Evolutionary conservation across 768 basidiomycete genomes (phyloP), one percentile per base, ranked within the genome.

Genomic region (Termitomyces sp.): DNA sequence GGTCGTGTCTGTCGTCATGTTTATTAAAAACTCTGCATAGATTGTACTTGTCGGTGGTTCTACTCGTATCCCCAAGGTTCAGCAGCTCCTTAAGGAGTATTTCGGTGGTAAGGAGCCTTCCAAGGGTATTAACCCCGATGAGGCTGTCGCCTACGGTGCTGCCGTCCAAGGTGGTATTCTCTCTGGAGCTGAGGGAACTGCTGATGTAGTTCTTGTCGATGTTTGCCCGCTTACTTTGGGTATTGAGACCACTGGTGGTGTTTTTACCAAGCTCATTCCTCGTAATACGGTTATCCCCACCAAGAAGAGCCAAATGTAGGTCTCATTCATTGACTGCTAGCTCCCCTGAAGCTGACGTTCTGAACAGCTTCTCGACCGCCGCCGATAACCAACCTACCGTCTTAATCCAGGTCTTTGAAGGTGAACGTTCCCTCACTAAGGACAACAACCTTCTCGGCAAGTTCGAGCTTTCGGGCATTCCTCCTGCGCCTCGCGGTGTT

Each of bases 1-100:
- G 38, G 21, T 19, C 9, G 8, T 34, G 50, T 49, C 37, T 9
- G 30, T 10, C 32, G 30, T 10, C 32, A 35, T n/a, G 30, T 44
- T 56, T 2, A 53, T 47, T 26, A n/a, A n/a, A n/a, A n/a, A n/a
- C 34, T 30, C 21, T n/a, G 45, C n/a, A 6, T 47, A 85, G 88
- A 78, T 92, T 60, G 90, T 93, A 48, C 91, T 96, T 51, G 93
- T 96, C 58, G 93, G 93, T 72, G 93, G 93, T 73, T 98, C 96
- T 28, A 99, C 96, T 63, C 95, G 96, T 86, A 99, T 99, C 66
- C 96, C 96, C 73, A 97, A 97, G 79, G 93, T 99, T 61, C 95
- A 98, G 68, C 92, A 97, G 66, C 91, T 98, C 70, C 85, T 99
- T 69, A 94, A 93, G 74, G 95, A 98, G 70, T 98, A 84, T 81